Evolutionary conservation across 2,329 filamentous ascomycete species (phyloP), one percentile per base, ranked within the genome.

Genomic region (Taxawa tesnikishii): DNA sequence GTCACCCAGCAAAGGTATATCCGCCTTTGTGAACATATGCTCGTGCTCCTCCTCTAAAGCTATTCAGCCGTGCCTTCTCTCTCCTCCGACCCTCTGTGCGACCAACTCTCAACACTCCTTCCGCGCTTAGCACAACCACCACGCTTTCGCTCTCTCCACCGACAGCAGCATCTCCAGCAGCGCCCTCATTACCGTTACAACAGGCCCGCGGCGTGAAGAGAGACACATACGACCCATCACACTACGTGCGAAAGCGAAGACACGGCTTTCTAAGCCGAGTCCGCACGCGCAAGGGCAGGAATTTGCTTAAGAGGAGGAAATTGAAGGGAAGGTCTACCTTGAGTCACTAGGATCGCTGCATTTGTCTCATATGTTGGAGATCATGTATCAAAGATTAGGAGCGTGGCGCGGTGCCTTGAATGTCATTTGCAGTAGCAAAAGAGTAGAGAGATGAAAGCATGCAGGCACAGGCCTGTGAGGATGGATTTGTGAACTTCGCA

Each of bases 241-340:
- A 75, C 40, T 48, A 65, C 27, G 68, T 75, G 26, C 61, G 74
- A 49, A 78, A 77, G 56, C 60, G 73, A 40, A 61, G 73, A 44
- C 68, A 73, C 54, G 73, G 73, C 3, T 77, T 74, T 45, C 47
- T 77, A 38, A 56, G 64, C 7, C 52, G 73, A 43, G 41, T 73
- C 38, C 58, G 59, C 46, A 62, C 60, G 14, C 61, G 64, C 46
- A 67, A 62, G 31, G 73, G 73, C 15, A 55, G 67, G 45, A 63
- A 63, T 50, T 57, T 67, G 29, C 42, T 78, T 41, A 63, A 61
- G 52, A 59, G 70, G 47, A 59, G 73, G 49, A 55, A 59, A 45
- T 48, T 60, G 34, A 75, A 70, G 60, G 65, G 67, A 15, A 60
- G 70, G 50, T 62, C 52, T 41, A 56, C 50, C 30, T 47, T 71